Evolutionary conservation across 495 filamentous ascomycete species (phyloP), one percentile per base, ranked within the genome.

Genomic region (Lophium mytilinum): DNA sequence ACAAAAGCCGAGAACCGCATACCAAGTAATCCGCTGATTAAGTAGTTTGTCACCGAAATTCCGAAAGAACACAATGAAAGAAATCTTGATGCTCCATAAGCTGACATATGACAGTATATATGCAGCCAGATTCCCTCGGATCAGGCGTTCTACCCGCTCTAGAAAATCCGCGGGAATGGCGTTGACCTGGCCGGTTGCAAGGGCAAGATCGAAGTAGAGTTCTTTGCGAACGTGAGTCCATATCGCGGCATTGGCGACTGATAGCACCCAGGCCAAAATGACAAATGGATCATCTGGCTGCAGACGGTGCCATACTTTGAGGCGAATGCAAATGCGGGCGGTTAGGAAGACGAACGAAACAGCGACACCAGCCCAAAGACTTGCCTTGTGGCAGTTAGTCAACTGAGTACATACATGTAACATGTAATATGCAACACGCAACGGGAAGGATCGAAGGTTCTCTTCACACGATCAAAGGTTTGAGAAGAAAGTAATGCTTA

Each of bases 61-160:
- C 24, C 52, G 48, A 54, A 72, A 72, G 52, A 72, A 70, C 14
- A 69, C 19, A 5, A 70, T 14, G 35, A 67, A 66, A 1, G 69
- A 64, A 9, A 72, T 46, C 30, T 72, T 72, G 58, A 70, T 46
- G 12, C 47, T 33, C 53, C 57, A 58, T 3, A 72, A 51, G 10
- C 52, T 50, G 6, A 62, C 50, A 52, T 69, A 69, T 40, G 57
- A 65, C 7, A 69, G 49, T 5, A 65, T 5, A 36, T 64, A 53
- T 15, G 57, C 59, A 5, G 54, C 46, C 9, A 62, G 50, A 61
- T 37, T 36, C 37, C 53, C 53, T 21, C 15, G 19, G 11, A 49
- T 5, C 3, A 49, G 41, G 3, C 19, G 4, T 18, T 45, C 53
- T n/a, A 49, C 19, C 6, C 41, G 42, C 6, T 56, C 3, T 14